Percentiles rank a stretch among this genome's conserved stretches.
Evolutionary conservation across 2,329 filamentous ascomycete genomes (phyloP).

Genomic region (Pseudocercospora eumusae): DNA sequence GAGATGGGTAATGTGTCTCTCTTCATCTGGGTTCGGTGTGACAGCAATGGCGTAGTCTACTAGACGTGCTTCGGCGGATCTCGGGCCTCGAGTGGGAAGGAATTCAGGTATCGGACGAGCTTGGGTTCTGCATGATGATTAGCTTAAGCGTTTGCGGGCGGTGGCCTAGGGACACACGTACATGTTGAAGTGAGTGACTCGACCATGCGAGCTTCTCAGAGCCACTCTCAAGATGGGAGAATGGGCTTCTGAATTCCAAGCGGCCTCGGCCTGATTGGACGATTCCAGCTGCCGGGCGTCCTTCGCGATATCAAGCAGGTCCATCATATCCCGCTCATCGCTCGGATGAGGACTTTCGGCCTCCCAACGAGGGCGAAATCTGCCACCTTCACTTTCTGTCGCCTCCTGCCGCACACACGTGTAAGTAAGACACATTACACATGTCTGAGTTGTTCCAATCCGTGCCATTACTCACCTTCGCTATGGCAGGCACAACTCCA

Average conservation of each 20-base stretch:
- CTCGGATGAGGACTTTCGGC: neutral
- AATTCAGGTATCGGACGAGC: neutral
- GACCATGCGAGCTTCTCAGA: neutral
- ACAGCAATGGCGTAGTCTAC: constrained; percentile 2
- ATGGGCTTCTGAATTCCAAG: neutral
- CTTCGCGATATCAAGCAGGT: neutral
- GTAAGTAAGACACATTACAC: neutral
- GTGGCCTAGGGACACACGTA: neutral
- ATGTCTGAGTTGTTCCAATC: neutral
- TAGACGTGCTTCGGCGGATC: neutral
- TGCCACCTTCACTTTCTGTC: neutral
- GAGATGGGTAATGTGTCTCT: neutral
- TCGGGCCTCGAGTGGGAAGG: neutral
- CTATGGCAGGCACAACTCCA: neutral
- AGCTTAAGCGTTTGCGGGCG: neutral
- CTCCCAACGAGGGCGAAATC: neutral
- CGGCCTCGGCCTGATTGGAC: neutral
- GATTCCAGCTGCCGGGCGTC: neutral
- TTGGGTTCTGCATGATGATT: neutral
- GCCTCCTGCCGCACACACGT: neutral
- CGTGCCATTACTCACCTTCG: neutral
- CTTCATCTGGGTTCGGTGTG: neutral
- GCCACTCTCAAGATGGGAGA: neutral
- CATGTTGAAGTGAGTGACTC: neutral
- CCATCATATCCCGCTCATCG: neutral